Base-by-base conservation (phyloP, 768 basidiomycete genomes). In the Suillus subalutaceus region DNA sequence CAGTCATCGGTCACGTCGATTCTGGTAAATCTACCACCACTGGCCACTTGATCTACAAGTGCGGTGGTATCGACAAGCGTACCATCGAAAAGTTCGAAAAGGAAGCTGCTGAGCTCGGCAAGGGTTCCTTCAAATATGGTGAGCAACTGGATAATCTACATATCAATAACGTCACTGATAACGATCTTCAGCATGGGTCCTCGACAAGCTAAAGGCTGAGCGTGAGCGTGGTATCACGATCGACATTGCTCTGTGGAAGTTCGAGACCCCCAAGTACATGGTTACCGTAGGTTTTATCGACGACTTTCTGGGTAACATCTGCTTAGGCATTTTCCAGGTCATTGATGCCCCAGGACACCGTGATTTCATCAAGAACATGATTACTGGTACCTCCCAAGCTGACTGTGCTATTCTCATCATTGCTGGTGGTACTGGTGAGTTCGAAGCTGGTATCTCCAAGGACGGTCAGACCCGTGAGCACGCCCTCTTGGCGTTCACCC, bases 321-420 rank as follows among this genome's bases (percentile, higher is more conserved):
- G 4, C 63, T 68, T 56, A 63, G 60, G 70, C 68, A 69, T 59
- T 62, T 68, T 61, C 72, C 55, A 93, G 94, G 95, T 99, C 84
- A 99, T 99, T 75, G 97, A 99, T 79, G 97, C 97, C 80, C 97
- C 97, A 58, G 97, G 97, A 79, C 96, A 97, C 82, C 96, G 97
- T 90, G 97, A 99, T 79, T 99, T 99, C 85, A 99, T 99, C 89
- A 99, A 99, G 86, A 99, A 97, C 94, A 97, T 96, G 96, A 99
- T 99, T 81, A 99, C 97, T 69, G 97, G 97, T 88, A 99, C 97
- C 75, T 99, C 97, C 76, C 97, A 99, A 90, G 96, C 97, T 79
- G 97, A 99, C 81, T 99, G 97, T 78, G 97, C 96, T 77, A 90
- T 99, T 81, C 95, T 99, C 82, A 99, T 99, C 87, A 99, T 99